Percentiles rank a stretch among this genome's conserved stretches.
phyloP scores from a whole-genome alignment of 2,329 filamentous ascomycete genomes.

The Phaeoacremonium minimum region DNA sequence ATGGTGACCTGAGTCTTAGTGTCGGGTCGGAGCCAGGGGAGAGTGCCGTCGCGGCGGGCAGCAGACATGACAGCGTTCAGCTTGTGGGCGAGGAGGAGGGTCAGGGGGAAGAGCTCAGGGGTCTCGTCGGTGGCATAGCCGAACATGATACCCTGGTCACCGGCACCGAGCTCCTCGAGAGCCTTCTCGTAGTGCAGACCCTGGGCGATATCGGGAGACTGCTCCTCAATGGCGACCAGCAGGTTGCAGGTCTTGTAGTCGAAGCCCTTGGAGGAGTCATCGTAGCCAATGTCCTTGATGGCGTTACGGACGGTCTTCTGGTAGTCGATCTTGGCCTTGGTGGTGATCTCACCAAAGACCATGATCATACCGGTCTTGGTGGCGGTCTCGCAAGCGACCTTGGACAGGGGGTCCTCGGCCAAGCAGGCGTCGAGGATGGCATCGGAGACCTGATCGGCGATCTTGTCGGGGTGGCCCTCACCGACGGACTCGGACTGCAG shows the following conservation, averaged over 20 bases:
- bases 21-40: constrained; percentile 94
- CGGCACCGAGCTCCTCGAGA: constrained; percentile 94
- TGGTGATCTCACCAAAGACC: constrained; percentile 98
- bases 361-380: constrained; percentile 99
- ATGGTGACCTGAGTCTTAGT: constrained; percentile 99
- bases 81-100: constrained; percentile 90
- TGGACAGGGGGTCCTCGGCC: constrained; percentile 90
- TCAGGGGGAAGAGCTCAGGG: constrained; percentile 92
- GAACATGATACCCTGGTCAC: constrained; percentile 99
- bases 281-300: constrained; percentile 99
- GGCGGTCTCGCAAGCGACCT: constrained; percentile 98
- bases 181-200: constrained; percentile 98
- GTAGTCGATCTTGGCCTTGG: constrained; percentile 94
- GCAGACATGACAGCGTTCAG: constrained; percentile 93
- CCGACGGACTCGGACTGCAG: constrained; percentile 77
- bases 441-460: constrained; percentile 97
- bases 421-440: constrained; percentile 98
- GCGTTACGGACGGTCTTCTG: constrained; percentile 92
- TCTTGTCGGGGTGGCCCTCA: constrained; percentile 94
- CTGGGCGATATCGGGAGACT: constrained; percentile 98
- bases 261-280: constrained; percentile 95
- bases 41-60: constrained; percentile 79
- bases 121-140: constrained; percentile 99
- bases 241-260: constrained; percentile 99
- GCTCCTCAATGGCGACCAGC: constrained; percentile 97